Conservation (phyloP, 495 filamentous ascomycete species). For the Penicillium crystallinum region DNA sequence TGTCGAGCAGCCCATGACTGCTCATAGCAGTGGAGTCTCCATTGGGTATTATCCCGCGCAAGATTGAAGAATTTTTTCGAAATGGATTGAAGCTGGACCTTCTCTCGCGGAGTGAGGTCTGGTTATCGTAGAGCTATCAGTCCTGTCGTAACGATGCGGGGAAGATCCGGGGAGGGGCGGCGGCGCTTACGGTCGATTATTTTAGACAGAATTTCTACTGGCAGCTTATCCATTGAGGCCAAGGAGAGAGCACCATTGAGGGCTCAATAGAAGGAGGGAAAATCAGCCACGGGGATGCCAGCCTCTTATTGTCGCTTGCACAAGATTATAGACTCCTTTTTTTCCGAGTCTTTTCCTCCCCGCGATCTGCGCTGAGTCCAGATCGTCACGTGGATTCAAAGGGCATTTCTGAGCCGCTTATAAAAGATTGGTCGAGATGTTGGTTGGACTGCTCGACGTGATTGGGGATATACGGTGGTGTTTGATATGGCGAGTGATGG, state of each 20-base stretch:
- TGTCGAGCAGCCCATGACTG: constrained; percentile 52
- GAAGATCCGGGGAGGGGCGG: constrained; percentile 14
- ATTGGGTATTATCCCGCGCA: constrained; percentile 68
- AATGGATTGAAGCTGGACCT: constrained; percentile 66
- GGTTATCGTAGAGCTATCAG: constrained; percentile 13
- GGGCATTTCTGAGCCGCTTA: not conserved
- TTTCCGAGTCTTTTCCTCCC: constrained; percentile 5
- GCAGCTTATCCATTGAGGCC: constrained; percentile 58
- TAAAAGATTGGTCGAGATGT: not conserved
- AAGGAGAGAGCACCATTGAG: constrained; percentile 30
- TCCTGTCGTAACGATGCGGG: constrained; percentile 23
- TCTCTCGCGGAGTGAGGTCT: constrained; percentile 67
- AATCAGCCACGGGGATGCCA: constrained; percentile 7
- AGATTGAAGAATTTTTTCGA: constrained; percentile 63
- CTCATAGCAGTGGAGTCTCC: constrained; percentile 71
- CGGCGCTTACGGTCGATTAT: constrained; percentile 63
- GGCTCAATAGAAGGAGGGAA: constrained; percentile 13
- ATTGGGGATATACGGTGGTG: not conserved
- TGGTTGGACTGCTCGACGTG: not conserved
- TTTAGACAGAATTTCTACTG: constrained; percentile 72
- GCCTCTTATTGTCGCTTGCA: constrained; percentile 7
- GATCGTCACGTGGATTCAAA: constrained; percentile 24
- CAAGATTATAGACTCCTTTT: not conserved
- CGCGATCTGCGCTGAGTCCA: constrained; percentile 18
- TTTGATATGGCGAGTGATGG: not conserved